phyloP scores from a whole-genome alignment of 1,284 basidiomycete species.

The Ceratobasidium sp. region DNA sequence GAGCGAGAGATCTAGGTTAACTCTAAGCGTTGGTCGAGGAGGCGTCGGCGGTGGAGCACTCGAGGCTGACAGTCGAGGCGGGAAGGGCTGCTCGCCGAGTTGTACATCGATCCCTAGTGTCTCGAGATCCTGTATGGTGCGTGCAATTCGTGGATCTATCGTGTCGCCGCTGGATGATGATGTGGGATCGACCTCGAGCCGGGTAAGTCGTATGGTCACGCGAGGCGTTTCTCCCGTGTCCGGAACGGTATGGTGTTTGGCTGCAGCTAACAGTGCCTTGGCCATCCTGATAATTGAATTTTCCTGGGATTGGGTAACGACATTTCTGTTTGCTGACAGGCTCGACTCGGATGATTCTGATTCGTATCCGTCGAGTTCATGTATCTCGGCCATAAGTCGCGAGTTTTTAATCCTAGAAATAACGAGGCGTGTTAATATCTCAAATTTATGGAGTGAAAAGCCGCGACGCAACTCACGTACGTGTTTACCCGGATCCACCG shows the following conservation, averaged over 20 bases:
- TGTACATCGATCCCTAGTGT: conserved; percentile 72
- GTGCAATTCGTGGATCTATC: conserved; percentile 67
- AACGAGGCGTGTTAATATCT: conserved; percentile 15
- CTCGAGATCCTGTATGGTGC: conserved; percentile 66
- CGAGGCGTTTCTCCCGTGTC: conserved; percentile 53
- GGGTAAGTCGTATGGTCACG: conserved; percentile 73
- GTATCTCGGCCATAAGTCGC: conserved; percentile 78
- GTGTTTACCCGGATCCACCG: conserved; percentile 87
- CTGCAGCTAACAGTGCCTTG: conserved; percentile 68
- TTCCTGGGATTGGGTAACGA: conserved; percentile 63
- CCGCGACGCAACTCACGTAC: conserved; percentile 60
- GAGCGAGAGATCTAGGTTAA: conserved; percentile 84
- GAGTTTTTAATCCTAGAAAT: conserved; percentile 72
- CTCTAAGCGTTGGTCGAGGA: conserved; percentile 60
- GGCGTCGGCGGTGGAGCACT: neutral
- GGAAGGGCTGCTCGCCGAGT: conserved; percentile 64
- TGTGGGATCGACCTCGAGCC: conserved; percentile 62
- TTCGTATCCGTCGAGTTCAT: conserved; percentile 82
- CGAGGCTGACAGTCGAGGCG: neutral
- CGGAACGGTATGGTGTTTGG: conserved; percentile 59
- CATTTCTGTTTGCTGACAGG: conserved; percentile 47
- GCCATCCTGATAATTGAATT: conserved; percentile 77
- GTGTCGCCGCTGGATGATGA: conserved; percentile 49
- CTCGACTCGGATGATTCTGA: conserved; percentile 70
- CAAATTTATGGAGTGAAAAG: neutral